Base-by-base conservation (phyloP, 805 yeast species). In the Saccharomycopsis selenospora region DNA sequence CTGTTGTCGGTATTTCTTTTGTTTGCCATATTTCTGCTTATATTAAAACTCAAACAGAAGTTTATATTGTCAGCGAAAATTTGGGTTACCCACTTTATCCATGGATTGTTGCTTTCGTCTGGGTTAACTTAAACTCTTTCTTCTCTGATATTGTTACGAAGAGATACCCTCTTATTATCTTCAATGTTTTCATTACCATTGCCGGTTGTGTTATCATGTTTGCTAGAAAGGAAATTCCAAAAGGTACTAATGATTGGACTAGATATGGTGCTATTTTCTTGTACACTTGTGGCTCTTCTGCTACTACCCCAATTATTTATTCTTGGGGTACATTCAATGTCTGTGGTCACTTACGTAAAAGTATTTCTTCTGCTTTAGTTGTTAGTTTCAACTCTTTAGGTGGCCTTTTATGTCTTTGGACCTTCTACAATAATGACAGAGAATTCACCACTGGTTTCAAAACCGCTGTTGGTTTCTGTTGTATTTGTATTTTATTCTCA, bases 1-100 rank as follows among this genome's bases (percentile, higher is more conserved):
- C 71, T 55, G 82, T 81, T 65, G 80, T 82, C 61, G 78, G 82
- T 25, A 66, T 76, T 6, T 30, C 42, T 26, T 44, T 14, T 25
- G 42, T 44, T 24, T 25, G 27, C 13, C 33, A 33, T 20, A 45
- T 20, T 33, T 33, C 38, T 14, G 38, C 38, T 10, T 33, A 33
- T 10, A 33, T 33, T 20, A 33, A 33, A 20, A 33, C n/a, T 10
- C 38, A 33, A 14, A 20, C 10, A 10, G 38, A 33, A 14, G 38
- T 33, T 17, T 33, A 14, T 33, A 20, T 33, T 10, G 38, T 33
- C 38, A 33, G 17, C 10, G 38, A 33, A 33, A 33, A 33, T 10
- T 14, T 33, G 38, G 38, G 38, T 14, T 33, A 33, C 17, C 20
- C 40, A 2, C 30, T 23, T 17, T 44, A 42, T 14, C 56, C 51